A percentile compares a stretch with the other conserved stretches of the same genome.
Conservation (phyloP, 371 early-diverging fungal genomes). For the Chytridiales sp. region DNA sequence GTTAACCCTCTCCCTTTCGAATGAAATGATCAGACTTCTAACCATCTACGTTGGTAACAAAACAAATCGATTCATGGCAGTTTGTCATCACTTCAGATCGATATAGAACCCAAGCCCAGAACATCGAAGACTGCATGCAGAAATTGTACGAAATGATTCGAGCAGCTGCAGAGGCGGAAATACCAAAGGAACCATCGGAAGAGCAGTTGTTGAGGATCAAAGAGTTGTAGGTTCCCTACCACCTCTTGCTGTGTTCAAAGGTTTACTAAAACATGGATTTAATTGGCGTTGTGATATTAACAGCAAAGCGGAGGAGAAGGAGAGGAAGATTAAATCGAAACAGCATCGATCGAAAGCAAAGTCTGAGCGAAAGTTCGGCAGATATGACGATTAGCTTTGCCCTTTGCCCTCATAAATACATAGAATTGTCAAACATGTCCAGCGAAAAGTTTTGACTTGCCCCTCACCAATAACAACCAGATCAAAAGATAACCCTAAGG, state of each 20-base stretch:
- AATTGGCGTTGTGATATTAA: neutral
- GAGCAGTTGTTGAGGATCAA: conserved; percentile 62
- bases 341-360: conserved; percentile 57
- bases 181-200: conserved; percentile 70
- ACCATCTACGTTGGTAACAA: too few species aligned
- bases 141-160: conserved; percentile 66
- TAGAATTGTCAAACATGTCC: too few species aligned
- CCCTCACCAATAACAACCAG: too few species aligned
- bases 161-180: conserved; percentile 55
- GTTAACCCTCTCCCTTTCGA: neutral
- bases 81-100: conserved; percentile 73
- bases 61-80: too few species aligned
- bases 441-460: too few species aligned
- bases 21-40: too few species aligned
- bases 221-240: conserved; percentile 57
- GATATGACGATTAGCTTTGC: conserved; percentile 39
- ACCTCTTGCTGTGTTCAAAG: too few species aligned
- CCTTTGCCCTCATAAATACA: too few species aligned
- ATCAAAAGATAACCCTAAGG: too few species aligned
- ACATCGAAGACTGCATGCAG: conserved; percentile 77
- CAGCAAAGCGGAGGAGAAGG: conserved; percentile 53
- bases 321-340: conserved; percentile 51
- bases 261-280: too few species aligned
- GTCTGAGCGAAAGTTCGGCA: conserved; percentile 44
- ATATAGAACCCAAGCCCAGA: conserved; percentile 76